Percentiles rank a stretch among this genome's conserved stretches.
These are phyloP conservation scores for Starmerella bombicola DNA, from an alignment of 805 yeast species.

Conservation along the genomic window DNA sequence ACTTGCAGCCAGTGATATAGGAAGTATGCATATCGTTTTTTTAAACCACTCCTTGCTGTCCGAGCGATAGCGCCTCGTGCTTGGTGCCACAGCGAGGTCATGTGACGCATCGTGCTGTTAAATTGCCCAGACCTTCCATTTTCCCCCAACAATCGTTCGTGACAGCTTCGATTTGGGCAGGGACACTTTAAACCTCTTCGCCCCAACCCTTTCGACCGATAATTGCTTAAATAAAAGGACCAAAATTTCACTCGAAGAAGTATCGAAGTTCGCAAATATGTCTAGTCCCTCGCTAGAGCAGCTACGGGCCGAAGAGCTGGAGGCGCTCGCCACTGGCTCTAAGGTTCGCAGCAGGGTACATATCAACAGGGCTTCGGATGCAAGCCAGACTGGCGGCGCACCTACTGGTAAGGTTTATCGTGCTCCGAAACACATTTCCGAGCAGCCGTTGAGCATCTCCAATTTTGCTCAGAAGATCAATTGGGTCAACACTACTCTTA, in stretches of 20 bases:
- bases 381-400: conserved; percentile 10
- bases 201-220: no score
- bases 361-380: conserved; percentile 24
- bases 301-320: conserved; percentile 26
- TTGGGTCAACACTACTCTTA: conserved; percentile 55
- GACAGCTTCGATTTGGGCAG: no score
- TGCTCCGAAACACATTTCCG: conserved; percentile 43
- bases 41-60: no score
- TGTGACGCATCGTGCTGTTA: no score
- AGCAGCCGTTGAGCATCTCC: conserved; percentile 59
- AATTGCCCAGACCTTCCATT: no score
- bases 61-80: no score
- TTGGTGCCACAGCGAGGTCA: no score
- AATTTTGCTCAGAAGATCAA: conserved; percentile 65
- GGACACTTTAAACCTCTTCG: no score
- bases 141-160: no score
- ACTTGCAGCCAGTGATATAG: no score
- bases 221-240: conserved; percentile 6
- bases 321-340: conserved; percentile 29
- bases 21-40: no score
- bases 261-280: conserved; percentile 5
- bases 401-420: conserved; percentile 18
- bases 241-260: not conserved
- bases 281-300: conserved; percentile 20
- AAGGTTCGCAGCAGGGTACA: conserved; percentile 21